phyloP scores from a whole-genome alignment of 169 alveolate species.

The Plasmodium billcollinsi region DNA sequence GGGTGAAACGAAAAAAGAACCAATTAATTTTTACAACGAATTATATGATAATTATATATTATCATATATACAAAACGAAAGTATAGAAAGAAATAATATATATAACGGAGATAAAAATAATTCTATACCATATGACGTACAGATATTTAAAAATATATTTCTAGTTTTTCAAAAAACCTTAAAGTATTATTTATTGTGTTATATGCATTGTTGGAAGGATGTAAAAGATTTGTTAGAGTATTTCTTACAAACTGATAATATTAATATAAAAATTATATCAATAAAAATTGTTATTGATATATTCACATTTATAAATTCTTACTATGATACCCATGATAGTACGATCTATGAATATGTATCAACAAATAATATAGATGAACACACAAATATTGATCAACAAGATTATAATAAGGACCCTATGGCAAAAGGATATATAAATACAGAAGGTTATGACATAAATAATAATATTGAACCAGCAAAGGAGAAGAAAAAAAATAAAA shows the following conservation, averaged over 20 bases:
- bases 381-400: not conserved
- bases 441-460: not conserved
- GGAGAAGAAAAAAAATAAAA: not conserved
- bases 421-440: not conserved
- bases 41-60: conserved; percentile 24
- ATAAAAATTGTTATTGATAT: conserved; percentile 68
- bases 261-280: conserved; percentile 61
- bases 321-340: conserved; percentile 26
- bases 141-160: conserved; percentile 69
- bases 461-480: not conserved
- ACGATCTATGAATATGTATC: conserved; percentile 10
- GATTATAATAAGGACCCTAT: not conserved
- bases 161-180: conserved; percentile 61
- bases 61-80: conserved; percentile 36
- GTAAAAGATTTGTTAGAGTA: conserved; percentile 43
- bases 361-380: conserved; percentile 15
- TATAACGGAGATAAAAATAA: conserved; percentile 7
- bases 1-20: not conserved
- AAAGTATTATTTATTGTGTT: conserved; percentile 66
- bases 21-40: conserved; percentile 4
- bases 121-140: conserved; percentile 66
- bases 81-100: not conserved
- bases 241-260: conserved; percentile 70
- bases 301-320: conserved; percentile 52
- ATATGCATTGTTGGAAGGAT: conserved; percentile 77